Base-by-base conservation (phyloP, 257 asterid species). In the Solanum lycopersicoides region DNA sequence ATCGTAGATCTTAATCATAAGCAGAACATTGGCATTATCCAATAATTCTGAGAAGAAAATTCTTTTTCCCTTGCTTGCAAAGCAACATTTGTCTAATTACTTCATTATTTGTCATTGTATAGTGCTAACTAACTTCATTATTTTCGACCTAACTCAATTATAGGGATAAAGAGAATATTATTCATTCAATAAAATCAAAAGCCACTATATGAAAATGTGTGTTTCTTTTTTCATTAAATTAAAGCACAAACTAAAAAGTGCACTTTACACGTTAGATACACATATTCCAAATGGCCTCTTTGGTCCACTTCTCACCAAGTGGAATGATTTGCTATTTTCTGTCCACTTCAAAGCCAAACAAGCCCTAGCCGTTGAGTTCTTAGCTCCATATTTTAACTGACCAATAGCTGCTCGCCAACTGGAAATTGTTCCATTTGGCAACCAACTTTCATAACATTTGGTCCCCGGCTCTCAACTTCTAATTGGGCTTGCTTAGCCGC, bases 401-500 rank as follows among this genome's bases (percentile, higher is more conserved):
- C 95, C 91, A 92, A 80, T 89, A 91, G 66, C 71, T 87, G 92
- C 53, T 88, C 93, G 68, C 92, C 94, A 92, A 86, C 86, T 89
- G 92, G 87, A 87, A 91, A 44, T 83, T 91, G 83, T 74, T 90
- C 83, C 89, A 86, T 88, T 34, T 89, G 89, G 84, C 89, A 89
- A 84, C 47, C 97, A 35, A 88, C 90, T 83, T 87, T 85, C 68
- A 30, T 89, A 47, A 35, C 86, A 86, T 63, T 89, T 2, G 94
- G 56, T 84, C n/a, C n/a, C n/a, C 87, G 95, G 89, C 95, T 91
- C 86, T 94, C 94, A 7, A 93, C 93, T 85, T 93, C 94, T 88
- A 75, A 86, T 89, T 93, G 95, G 88, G 95, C 94, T 89, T n/a
- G 89, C 86, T 93, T 91, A 72, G 90, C 91, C 89, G 72, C 90